Base-by-base conservation (phyloP, 768 basidiomycete species). In the Auricularia heimuer region DNA sequence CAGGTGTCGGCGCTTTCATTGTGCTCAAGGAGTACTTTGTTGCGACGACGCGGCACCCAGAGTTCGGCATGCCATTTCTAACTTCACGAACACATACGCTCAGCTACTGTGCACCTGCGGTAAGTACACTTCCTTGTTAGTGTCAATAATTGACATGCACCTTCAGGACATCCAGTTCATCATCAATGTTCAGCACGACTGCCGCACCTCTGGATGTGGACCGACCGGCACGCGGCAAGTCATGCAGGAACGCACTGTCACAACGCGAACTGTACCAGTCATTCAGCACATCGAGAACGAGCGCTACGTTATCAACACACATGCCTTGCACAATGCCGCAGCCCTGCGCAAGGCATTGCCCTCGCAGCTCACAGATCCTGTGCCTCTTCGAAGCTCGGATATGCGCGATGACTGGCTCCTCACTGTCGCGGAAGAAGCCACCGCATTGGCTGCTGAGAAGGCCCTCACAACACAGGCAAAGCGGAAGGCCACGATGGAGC, bases 321-420 rank as follows among this genome's bases (percentile, higher is more conserved):
- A 74, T 61, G 71, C 73, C 21, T 64, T 74, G n/a, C 73, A 75
- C 65, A 75, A 75, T 68, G 73, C 72, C 10, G 69, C 71, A 34
- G 69, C 71, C 34, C 42, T 75, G 34, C 70, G 69, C 1, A 54
- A 65, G 16, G 56, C 63, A 3, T 67, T 74, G 4, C 72, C 70
- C 24, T 64, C 68, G 3, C 21, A 65, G 2, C 70, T 73, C 10
- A 67, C 66, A 0, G 54, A 33, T 3, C 74, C 74, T 11, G 63
- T 63, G 65, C 64, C 61, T 3, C 67, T 69, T 39, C 37, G 12
- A 7, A 18, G 18, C 10, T 4, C 4, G 47, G 47, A 51, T 51
- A 6, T 16, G 47, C 16, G 16, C 14, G 47, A 51, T 51, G 47
- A 4, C 8, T 51, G 16, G 47, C 7, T 51, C 10, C 21, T 21